Conservation (phyloP, 1,284 basidiomycete genomes). For the Marasmius oreades region DNA sequence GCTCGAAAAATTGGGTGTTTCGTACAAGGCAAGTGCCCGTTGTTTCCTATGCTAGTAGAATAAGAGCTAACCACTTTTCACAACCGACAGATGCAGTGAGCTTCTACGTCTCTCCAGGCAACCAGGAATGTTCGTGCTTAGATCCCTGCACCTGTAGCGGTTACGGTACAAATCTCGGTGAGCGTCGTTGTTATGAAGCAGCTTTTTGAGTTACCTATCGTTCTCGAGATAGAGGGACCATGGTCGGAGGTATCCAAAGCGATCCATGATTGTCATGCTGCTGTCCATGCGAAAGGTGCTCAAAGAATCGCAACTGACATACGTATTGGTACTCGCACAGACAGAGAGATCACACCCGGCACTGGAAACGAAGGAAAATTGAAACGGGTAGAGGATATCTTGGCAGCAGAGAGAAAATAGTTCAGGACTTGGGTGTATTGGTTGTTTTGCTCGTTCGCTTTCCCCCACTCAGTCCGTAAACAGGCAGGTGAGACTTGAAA, state of each 20-base stretch:
- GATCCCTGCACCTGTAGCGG: slow-evolving; percentile 59
- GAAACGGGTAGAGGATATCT: slow-evolving; percentile 74
- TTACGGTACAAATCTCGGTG: slow-evolving; percentile 87
- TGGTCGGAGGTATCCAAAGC: slow-evolving; percentile 79
- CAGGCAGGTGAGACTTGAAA: too few species aligned
- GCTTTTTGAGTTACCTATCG: slow-evolving; percentile 4
- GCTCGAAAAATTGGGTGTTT: slow-evolving; percentile 77
- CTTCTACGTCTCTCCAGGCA: slow-evolving; percentile 8
- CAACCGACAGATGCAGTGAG: slow-evolving; percentile 71
- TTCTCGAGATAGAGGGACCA: slow-evolving; percentile 60
- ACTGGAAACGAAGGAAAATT: slow-evolving; percentile 77
- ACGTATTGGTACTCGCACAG: slow-evolving; percentile 85
- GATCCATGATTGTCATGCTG: slow-evolving; percentile 85
- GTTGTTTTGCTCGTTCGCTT: neutral
- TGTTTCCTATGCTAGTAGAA: slow-evolving; percentile 10
- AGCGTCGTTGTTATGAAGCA: slow-evolving; percentile 9
- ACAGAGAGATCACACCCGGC: slow-evolving; percentile 62
- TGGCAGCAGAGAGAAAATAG: slow-evolving; percentile 36
- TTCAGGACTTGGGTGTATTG: neutral
- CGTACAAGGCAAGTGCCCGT: slow-evolving; percentile 60
- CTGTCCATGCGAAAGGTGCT: slow-evolving; percentile 77
- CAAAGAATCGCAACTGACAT: slow-evolving; percentile 84
- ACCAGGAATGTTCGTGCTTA: slow-evolving; percentile 8
- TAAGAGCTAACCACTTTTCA: slow-evolving; percentile 11
- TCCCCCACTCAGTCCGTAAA: neutral